These are phyloP conservation scores for Xylaria sp. DNA, from an alignment of 2,329 filamentous ascomycete genomes.

Conservation along the genomic window DNA sequence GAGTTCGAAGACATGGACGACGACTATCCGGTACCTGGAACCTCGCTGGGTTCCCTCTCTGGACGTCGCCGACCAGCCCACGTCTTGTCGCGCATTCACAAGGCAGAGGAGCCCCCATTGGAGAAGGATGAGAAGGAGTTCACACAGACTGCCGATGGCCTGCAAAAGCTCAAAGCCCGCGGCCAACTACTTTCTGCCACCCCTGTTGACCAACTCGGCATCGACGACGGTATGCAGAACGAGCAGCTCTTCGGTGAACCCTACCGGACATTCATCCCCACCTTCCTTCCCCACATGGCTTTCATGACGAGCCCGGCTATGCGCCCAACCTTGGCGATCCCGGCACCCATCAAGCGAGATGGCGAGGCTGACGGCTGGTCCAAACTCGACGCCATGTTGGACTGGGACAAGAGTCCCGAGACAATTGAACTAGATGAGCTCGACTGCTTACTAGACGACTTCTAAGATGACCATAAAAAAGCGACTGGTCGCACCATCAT, in stretches of 20 bases:
- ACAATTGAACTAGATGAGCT: conserved; percentile 89
- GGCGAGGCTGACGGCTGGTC: conserved; percentile 40
- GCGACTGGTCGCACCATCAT: background rate
- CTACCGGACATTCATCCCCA: conserved; percentile 31
- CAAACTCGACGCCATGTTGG: conserved; percentile 41
- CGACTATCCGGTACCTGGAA: conserved; percentile 52
- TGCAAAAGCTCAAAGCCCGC: conserved; percentile 61
- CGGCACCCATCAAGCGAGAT: conserved; percentile 36
- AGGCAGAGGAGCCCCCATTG: conserved; percentile 78
- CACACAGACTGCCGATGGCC: conserved; percentile 84
- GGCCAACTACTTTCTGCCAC: conserved; percentile 39
- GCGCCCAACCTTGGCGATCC: conserved; percentile 42
- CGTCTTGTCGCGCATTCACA: conserved; percentile 52
- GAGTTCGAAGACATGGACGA: conserved; percentile 74
- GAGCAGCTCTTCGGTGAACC: conserved; percentile 50
- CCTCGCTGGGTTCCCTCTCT: conserved; percentile 54
- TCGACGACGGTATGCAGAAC: conserved; percentile 44
- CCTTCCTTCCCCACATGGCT: conserved; percentile 34
- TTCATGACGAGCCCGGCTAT: conserved; percentile 54
- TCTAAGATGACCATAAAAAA: conserved; percentile 40
- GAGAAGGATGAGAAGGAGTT: conserved; percentile 97
- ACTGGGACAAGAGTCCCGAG: conserved; percentile 72
- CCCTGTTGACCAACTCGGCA: conserved; percentile 33
- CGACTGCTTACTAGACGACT: conserved; percentile 76
- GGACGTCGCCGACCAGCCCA: conserved; percentile 33